Base-by-base conservation (phyloP, 306 rosid species). In the Cicer judaicum region DNA sequence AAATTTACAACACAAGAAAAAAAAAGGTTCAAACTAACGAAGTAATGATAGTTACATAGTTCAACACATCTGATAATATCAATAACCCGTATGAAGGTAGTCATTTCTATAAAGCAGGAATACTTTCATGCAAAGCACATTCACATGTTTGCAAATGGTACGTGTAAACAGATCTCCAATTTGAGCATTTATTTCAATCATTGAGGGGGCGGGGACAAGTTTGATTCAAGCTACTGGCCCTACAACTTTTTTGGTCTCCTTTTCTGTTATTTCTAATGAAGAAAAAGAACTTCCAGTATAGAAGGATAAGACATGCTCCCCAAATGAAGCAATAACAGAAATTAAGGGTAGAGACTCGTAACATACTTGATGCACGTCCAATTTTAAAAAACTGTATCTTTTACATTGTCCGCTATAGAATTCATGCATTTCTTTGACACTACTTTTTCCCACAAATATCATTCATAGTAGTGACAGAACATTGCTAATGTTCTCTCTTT, bases 401-500 rank as follows among this genome's bases (percentile, higher is more conserved):
- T 59, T 74, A 68, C 39, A 50, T 56, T 65, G 64, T 67, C 75
- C 48, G 40, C 36, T 49, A 40, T 12, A 61, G 19, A 70, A 21
- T 49, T 54, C 50, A 54, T 46, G n/a, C 18, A 29, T 66, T 54
- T 57, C 42, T 40, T 52, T 62, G 54, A 75, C 73, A 80, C 38
- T 65, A 68, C 59, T 47, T 72, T 46, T 36, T 80, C 34, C 67
- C 61, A 29, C 39, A 7, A 52, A 80, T 62, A 75, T 68, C 52
- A 69, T 12, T 39, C 55, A 41, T 69, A 68, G 10, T 18, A 62
- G 57, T 42, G 10, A 42, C 11, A 60, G 14, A 42, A 50, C 16
- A 42, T 11, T 50, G 61, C 40, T 49, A 38, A 44, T 54, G 11
- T 68, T 61, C 53, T 69, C 53, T 52, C 53, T 38, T 34, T 70